phyloP scores from a whole-genome alignment of 176 grass and related monocot genomes.

The Zea luxurians region DNA sequence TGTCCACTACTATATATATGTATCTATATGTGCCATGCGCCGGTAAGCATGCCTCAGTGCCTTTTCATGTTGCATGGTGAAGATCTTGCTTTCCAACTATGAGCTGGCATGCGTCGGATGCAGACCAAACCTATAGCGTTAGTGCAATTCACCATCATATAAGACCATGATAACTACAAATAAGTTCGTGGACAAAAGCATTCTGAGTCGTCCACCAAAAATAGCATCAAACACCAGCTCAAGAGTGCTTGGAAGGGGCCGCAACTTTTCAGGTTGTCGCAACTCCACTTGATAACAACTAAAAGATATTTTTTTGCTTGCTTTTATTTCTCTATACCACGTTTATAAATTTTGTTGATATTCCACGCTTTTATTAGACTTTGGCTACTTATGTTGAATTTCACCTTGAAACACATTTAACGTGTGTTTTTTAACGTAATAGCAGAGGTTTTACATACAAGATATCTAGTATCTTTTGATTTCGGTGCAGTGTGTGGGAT shows the following conservation, averaged over 20 bases:
- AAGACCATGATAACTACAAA: constrained; percentile 21
- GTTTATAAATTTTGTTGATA: neutral
- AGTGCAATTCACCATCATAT: constrained; percentile 40
- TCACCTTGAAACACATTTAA: neutral
- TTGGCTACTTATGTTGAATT: neutral
- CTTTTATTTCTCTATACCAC: neutral
- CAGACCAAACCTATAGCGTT: constrained; percentile 27
- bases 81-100: constrained; percentile 22
- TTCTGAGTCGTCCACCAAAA: constrained; percentile 29
- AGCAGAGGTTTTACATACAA: no score
- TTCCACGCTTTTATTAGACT: neutral
- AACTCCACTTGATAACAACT: constrained; percentile 11
- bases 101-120: constrained; percentile 32
- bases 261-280: constrained; percentile 7
- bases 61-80: constrained; percentile 26
- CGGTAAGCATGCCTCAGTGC: constrained; percentile 22
- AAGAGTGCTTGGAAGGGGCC: constrained; percentile 24
- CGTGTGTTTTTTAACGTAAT: neutral
- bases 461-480: neutral
- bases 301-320: neutral
- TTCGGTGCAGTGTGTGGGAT: neutral
- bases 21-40: constrained; percentile 28
- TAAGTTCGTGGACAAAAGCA: constrained; percentile 12
- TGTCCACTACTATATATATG: constrained; percentile 39
- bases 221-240: neutral